These are phyloP conservation scores for Chalciporus piperatus DNA, from an alignment of 768 basidiomycete species.

Conservation along the genomic window DNA sequence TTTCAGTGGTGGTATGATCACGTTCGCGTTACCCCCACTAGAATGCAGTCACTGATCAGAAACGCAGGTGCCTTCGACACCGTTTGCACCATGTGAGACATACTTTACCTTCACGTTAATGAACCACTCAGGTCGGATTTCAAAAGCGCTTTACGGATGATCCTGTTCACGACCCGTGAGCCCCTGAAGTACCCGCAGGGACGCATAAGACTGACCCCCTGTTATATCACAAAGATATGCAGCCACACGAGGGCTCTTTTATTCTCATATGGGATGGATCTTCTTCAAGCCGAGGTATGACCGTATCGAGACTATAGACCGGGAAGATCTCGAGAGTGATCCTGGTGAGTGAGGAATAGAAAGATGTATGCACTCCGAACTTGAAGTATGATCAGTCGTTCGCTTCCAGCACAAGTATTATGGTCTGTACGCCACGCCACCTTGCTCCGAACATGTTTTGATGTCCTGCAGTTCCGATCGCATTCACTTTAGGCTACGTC, in stretches of 20 bases:
- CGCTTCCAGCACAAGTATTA: constrained; percentile 70
- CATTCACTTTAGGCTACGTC: constrained; percentile 56
- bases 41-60: not conserved
- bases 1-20: constrained; percentile 52
- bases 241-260: constrained; percentile 69
- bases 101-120: not conserved
- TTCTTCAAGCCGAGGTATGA: constrained; percentile 72
- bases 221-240: constrained; percentile 48
- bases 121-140: not conserved
- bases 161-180: constrained; percentile 64
- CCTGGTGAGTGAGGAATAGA: constrained; percentile 47
- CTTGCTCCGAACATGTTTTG: not conserved
- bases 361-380: not conserved
- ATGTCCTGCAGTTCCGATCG: constrained; percentile 48
- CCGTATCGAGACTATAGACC: constrained; percentile 60
- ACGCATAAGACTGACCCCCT: not conserved
- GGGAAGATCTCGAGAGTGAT: constrained; percentile 65
- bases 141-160: constrained; percentile 67
- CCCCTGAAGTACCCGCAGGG: not conserved
- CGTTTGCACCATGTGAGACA: constrained; percentile 66
- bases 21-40: not conserved
- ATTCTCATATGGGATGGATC: constrained; percentile 85
- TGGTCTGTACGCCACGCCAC: constrained; percentile 32
- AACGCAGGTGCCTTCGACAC: constrained; percentile 65
- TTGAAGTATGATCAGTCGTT: constrained; percentile 49